These are phyloP conservation scores for Kwoniella shandongensis DNA, from an alignment of 768 basidiomycete genomes.

Conservation along the genomic window DNA sequence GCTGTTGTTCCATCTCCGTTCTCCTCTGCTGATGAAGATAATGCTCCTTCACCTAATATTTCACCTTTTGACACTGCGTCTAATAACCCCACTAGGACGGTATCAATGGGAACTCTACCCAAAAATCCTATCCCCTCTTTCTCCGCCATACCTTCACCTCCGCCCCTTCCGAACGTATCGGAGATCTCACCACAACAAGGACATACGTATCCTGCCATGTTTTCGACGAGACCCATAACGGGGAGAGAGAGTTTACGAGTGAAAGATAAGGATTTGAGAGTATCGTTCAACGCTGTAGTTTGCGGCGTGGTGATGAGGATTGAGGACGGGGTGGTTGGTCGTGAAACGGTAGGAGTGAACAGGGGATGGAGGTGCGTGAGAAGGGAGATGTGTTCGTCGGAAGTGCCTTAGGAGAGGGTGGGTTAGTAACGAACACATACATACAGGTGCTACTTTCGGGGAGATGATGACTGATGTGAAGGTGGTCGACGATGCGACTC, in stretches of 20 bases:
- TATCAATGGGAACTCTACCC: constrained; percentile 89
- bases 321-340: constrained; percentile 64
- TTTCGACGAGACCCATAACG: constrained; percentile 89
- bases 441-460: too few relatives aligned
- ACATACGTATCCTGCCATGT: constrained; percentile 98
- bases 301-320: constrained; percentile 97
- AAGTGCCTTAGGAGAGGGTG: constrained; percentile 70
- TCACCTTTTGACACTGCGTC: constrained; percentile 61
- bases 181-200: constrained; percentile 95
- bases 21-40: neutral
- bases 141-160: constrained; percentile 82
- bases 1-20: neutral
- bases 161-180: constrained; percentile 91
- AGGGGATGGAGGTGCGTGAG: constrained; percentile 88
- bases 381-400: constrained; percentile 95
- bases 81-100: constrained; percentile 78
- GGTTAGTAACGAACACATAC: neutral
- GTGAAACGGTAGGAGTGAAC: constrained; percentile 55
- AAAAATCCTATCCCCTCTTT: constrained; percentile 73
- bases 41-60: constrained; percentile 20
- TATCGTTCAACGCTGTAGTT: constrained; percentile 91
- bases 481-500: neutral
- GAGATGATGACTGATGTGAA: neutral
- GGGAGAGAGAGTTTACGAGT: constrained; percentile 81
- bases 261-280: constrained; percentile 94